Evolutionary conservation across 192 early-diverging fungal genomes (phyloP).

Genomic region (Podila epigama): DNA sequence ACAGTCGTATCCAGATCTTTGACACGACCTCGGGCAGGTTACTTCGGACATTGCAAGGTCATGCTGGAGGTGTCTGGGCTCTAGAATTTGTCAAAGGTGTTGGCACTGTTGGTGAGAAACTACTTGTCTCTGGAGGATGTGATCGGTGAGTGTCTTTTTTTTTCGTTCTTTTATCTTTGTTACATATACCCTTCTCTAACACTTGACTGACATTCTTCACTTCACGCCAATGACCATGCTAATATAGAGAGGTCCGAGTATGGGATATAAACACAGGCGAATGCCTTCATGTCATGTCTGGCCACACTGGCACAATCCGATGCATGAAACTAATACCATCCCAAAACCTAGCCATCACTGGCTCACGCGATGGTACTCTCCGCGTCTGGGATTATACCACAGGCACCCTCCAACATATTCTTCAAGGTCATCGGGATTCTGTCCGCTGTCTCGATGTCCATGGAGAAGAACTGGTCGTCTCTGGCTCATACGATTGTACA

Average conservation of each 20-base stretch:
- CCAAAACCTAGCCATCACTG: slow-evolving; percentile 80
- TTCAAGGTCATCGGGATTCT: slow-evolving; percentile 86
- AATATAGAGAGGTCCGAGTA: slow-evolving; percentile 80
- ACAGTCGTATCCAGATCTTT: slow-evolving; percentile 92
- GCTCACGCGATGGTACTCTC: slow-evolving; percentile 91
- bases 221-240: not conserved
- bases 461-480: slow-evolving; percentile 85
- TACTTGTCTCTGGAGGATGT: slow-evolving; percentile 93
- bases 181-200: not conserved
- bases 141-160: slow-evolving; percentile 71
- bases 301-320: slow-evolving; percentile 96
- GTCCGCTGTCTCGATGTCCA: slow-evolving; percentile 92
- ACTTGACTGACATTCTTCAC: not conserved
- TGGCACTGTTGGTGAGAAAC: slow-evolving; percentile 58
- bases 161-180: slow-evolving; percentile 8
- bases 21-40: slow-evolving; percentile 79
- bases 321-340: slow-evolving; percentile 78
- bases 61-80: slow-evolving; percentile 97
- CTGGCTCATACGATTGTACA: slow-evolving; percentile 92
- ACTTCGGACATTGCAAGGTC: slow-evolving; percentile 78
- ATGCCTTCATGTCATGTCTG: slow-evolving; percentile 90
- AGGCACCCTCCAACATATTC: slow-evolving; percentile 73
- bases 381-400: slow-evolving; percentile 88
- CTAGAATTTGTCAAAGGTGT: slow-evolving; percentile 82
- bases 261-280: slow-evolving; percentile 92